Conservation (phyloP, 331 rosid species). For the Malus hybrid region DNA sequence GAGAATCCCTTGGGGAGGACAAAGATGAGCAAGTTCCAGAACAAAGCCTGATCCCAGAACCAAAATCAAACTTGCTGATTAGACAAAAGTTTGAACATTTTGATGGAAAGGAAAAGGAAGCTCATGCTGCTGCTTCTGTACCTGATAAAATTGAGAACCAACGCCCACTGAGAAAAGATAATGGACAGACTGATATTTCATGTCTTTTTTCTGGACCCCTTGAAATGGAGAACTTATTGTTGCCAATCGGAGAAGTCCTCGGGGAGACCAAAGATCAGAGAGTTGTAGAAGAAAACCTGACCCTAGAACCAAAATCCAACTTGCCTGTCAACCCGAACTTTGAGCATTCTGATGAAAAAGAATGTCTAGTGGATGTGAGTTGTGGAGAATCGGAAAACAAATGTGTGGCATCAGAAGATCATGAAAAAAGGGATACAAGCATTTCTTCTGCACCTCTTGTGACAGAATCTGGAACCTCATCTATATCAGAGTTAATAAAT, state of each 20-base stretch:
- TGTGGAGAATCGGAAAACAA: conserved; percentile 9
- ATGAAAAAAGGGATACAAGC: conserved; percentile 12
- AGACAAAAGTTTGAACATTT: conserved; percentile 8
- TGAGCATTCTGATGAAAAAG: conserved; percentile 15
- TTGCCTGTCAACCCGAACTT: conserved; percentile 8
- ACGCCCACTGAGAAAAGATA: conserved; percentile 1
- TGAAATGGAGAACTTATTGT: conserved; percentile 7
- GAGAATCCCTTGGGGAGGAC: conserved; percentile 7
- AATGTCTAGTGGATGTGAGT: conserved; percentile 5
- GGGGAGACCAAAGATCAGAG: conserved; percentile 19
- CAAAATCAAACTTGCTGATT: conserved; percentile 8
- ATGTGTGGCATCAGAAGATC: neutral
- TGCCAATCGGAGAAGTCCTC: conserved; percentile 7
- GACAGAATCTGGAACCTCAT: conserved; percentile 20
- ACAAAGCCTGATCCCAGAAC: conserved; percentile 13
- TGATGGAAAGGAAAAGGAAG: neutral
- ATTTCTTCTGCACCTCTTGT: conserved; percentile 11
- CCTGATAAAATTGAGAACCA: conserved; percentile 18
- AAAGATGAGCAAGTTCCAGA: conserved; percentile 17
- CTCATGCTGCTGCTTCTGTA: neutral
- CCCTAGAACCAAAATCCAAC: conserved; percentile 17
- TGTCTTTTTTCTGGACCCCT: neutral
- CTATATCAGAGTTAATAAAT: conserved; percentile 17
- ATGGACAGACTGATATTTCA: neutral
- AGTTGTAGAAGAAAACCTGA: conserved; percentile 3